Evolutionary conservation across 257 asterid species (phyloP).

Genomic region (Thymus mandschuricus): DNA sequence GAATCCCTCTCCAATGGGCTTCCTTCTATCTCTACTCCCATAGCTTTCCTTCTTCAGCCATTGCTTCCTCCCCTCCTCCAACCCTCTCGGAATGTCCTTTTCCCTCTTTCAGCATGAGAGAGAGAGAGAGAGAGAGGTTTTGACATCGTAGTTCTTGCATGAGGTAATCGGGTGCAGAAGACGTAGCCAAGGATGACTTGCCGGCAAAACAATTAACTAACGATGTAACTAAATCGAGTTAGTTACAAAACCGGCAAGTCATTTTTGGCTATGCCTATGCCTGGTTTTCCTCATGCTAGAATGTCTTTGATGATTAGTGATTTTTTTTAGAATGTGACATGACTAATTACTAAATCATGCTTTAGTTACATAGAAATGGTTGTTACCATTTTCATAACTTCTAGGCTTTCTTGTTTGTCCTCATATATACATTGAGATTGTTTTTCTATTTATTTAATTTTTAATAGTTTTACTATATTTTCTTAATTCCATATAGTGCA

Average conservation of each 20-base stretch:
- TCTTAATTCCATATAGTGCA: not conserved
- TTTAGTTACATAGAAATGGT: too few relatives aligned
- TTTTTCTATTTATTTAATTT: too few relatives aligned
- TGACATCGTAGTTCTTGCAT: conserved; percentile 72
- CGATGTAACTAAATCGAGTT: not conserved
- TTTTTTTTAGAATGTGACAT: not conserved
- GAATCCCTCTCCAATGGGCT: conserved; percentile 19
- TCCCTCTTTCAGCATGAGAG: conserved; percentile 33
- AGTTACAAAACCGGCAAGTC: conserved; percentile 49
- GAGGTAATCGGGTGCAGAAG: conserved; percentile 52
- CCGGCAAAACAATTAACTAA: conserved; percentile 44
- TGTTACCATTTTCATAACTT: too few relatives aligned
- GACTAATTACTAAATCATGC: not conserved
- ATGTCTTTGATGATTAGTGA: conserved; percentile 43
- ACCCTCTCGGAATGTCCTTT: conserved; percentile 24
- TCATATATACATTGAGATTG: too few relatives aligned
- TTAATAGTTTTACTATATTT: not conserved
- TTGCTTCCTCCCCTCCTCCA: not conserved
- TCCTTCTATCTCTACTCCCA: conserved; percentile 7
- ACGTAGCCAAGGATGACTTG: conserved; percentile 98
- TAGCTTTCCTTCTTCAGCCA: conserved; percentile 21
- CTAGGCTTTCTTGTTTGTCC: too few relatives aligned
- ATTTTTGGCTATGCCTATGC: conserved; percentile 61
- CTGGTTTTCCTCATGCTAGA: conserved; percentile 71
- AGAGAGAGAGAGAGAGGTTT: conserved; percentile 10